Evolutionary conservation across 345 rosid genomes (phyloP).

Genomic region (Bretschneidera sinensis): DNA sequence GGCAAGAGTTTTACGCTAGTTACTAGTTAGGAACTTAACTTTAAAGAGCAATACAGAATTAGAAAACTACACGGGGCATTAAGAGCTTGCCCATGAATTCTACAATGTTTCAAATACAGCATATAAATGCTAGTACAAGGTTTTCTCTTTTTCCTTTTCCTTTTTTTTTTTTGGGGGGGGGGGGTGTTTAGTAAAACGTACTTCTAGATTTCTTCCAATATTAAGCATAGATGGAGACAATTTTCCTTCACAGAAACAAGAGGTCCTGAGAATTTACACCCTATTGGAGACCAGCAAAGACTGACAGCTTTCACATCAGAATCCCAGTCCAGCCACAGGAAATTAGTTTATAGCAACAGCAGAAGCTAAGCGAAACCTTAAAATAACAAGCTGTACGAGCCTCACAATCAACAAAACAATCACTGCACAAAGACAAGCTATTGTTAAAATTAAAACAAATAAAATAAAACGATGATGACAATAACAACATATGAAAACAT

Average conservation of each 20-base stretch:
- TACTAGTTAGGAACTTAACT: no score
- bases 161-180: neutral
- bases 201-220: neutral
- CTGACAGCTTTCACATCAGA: slow-evolving; percentile 13
- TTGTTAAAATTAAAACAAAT: neutral
- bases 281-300: slow-evolving; percentile 11
- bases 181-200: neutral
- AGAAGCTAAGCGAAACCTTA: slow-evolving; percentile 11
- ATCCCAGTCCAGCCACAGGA: neutral
- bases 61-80: no score
- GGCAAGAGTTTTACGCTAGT: no score
- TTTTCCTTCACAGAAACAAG: slow-evolving; percentile 30
- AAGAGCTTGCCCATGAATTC: no score
- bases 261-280: slow-evolving; percentile 23
- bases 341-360: slow-evolving; percentile 21
- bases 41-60: neutral
- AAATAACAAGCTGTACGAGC: slow-evolving; percentile 6
- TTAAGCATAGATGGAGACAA: slow-evolving; percentile 5
- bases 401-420: slow-evolving; percentile 5
- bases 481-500: neutral
- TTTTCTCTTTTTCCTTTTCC: neutral
- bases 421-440: slow-evolving; percentile 9
- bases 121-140: no score
- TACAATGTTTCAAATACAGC: neutral
- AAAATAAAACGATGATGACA: no score